Percentiles rank a stretch among this genome's conserved stretches.
Evolutionary conservation across 1,284 basidiomycete species (phyloP).

Genomic region (Ustilago xerochloae): DNA sequence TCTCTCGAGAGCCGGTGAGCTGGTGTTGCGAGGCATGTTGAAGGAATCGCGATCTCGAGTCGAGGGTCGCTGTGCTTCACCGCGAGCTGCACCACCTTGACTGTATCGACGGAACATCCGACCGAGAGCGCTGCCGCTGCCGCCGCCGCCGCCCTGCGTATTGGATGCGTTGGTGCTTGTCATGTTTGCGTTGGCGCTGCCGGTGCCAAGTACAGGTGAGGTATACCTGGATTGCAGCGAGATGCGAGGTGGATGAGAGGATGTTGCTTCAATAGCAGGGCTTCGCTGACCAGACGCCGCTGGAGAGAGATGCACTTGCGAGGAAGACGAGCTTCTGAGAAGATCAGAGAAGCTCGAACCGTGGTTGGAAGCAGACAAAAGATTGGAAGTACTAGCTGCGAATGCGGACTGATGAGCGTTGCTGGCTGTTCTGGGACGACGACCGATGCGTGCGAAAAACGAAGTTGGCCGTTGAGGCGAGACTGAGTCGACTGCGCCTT

Average conservation of each 20-base stretch:
- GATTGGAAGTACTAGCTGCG: constrained; percentile 44
- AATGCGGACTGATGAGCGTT: constrained; percentile 19
- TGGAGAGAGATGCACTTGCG: constrained; percentile 24
- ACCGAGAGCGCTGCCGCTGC: constrained; percentile 48
- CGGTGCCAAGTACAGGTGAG: constrained; percentile 7
- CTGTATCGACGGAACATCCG: constrained; percentile 62
- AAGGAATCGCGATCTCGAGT: constrained; percentile 23
- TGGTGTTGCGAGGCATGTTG: constrained; percentile 28
- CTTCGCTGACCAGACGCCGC: neutral
- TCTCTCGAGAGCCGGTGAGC: constrained; percentile 27
- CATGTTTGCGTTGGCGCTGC: constrained; percentile 11
- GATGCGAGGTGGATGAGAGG: constrained; percentile 15
- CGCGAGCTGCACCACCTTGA: constrained; percentile 33
- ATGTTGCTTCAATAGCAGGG: neutral
- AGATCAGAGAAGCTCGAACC: constrained; percentile 20
- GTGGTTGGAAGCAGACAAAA: constrained; percentile 13
- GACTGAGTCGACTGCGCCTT: constrained; percentile 1
- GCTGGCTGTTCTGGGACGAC: constrained; percentile 28
- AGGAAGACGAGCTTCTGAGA: constrained; percentile 36
- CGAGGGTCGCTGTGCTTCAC: constrained; percentile 22
- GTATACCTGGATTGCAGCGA: constrained; percentile 4
- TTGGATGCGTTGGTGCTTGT: constrained; percentile 14
- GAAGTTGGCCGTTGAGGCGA: constrained; percentile 10
- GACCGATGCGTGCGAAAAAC: constrained; percentile 25
- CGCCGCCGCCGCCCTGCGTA: constrained; percentile 1